Conservation (phyloP, 2,329 filamentous ascomycete genomes). For the Epichloe sibirici region DNA sequence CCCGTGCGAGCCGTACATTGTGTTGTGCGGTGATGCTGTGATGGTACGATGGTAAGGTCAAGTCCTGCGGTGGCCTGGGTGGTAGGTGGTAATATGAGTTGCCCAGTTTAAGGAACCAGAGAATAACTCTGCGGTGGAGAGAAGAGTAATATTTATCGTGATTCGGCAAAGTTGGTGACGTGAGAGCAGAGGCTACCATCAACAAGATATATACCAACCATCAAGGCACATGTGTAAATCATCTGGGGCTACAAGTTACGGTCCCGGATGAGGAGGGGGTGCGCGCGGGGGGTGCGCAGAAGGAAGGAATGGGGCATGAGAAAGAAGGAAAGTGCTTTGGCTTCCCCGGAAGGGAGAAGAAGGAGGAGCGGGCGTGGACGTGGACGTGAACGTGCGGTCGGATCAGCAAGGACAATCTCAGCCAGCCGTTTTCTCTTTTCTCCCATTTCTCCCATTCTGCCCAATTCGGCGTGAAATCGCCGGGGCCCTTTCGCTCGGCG, state of each 20-base stretch:
- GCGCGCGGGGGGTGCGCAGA: not conserved
- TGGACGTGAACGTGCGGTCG: not conserved
- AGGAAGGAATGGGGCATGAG: not conserved
- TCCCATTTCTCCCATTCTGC: not conserved
- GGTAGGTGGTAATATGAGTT: no score
- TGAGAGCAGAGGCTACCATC: slow-evolving; percentile 1
- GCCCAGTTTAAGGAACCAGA: no score
- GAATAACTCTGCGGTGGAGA: not conserved
- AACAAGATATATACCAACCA: slow-evolving; percentile 10
- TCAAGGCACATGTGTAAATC: slow-evolving; percentile 14
- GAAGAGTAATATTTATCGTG: not conserved
- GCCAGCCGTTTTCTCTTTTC: not conserved
- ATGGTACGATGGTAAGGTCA: no score
- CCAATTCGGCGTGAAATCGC: not conserved
- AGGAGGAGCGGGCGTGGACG: not conserved
- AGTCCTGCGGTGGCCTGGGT: no score
- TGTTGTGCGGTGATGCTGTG: not conserved
- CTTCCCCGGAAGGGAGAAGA: slow-evolving; percentile 1
- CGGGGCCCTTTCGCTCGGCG: not conserved
- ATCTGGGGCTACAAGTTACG: slow-evolving; percentile 4
- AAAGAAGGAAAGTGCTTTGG: slow-evolving; percentile 1
- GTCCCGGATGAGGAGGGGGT: not conserved
- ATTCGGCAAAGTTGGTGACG: not conserved
- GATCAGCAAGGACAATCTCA: not conserved
- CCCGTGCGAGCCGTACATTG: slow-evolving; percentile 38